Evolutionary conservation across 139 green algal genomes (phyloP).

Genomic region (Tetraselmis chui): DNA sequence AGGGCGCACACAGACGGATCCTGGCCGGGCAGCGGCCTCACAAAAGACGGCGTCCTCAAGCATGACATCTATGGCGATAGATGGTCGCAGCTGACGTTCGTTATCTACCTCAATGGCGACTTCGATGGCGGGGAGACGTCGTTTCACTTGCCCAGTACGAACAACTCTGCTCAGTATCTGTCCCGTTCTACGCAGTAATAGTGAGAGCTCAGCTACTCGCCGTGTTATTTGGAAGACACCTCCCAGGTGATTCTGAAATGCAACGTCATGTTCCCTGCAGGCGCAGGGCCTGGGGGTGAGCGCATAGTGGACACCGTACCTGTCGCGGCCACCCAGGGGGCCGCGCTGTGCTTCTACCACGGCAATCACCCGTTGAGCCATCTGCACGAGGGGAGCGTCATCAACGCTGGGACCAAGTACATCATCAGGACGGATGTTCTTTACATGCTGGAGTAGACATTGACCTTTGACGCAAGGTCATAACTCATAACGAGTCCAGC

Average conservation of each 20-base stretch:
- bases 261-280: too few species aligned
- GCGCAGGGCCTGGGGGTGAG: too few species aligned
- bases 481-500: not conserved
- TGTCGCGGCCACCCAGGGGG: conserved; percentile 3
- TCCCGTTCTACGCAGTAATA: too few species aligned
- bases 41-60: conserved; percentile 8
- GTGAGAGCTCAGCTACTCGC: too few species aligned
- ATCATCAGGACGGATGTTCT: conserved; percentile 24
- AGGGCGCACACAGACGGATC: conserved; percentile 5
- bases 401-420: conserved; percentile 20
- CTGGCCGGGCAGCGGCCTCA: conserved; percentile 2
- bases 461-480: not conserved
- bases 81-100: conserved; percentile 17
- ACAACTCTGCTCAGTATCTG: not conserved
- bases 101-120: conserved; percentile 26
- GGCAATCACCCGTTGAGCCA: conserved; percentile 10
- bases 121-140: conserved; percentile 25
- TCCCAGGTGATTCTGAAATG: too few species aligned
- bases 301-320: not conserved
- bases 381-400: conserved; percentile 22
- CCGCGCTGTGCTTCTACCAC: conserved; percentile 24
- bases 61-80: not conserved
- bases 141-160: conserved; percentile 11
- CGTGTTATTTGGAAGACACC: too few species aligned
- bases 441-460: not conserved